Evolutionary conservation across 1,284 basidiomycete genomes (phyloP).

Genomic region (Thelephora terrestris): DNA sequence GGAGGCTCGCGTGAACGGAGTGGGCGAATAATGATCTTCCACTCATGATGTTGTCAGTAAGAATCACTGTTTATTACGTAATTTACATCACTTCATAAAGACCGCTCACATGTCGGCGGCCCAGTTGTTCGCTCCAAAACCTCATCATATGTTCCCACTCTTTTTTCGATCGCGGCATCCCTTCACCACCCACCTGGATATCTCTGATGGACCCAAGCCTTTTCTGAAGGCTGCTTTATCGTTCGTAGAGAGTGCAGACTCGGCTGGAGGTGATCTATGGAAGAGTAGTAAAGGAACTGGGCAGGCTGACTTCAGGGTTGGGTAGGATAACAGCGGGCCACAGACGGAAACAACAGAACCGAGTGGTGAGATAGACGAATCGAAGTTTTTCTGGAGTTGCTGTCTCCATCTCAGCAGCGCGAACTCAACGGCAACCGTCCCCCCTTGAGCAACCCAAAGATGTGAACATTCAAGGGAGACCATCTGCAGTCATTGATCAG

Average conservation of each 20-base stretch:
- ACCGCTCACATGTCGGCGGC: conserved; percentile 49
- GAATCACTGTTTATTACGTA: not conserved
- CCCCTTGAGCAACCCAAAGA: conserved; percentile 89
- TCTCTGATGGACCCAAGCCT: conserved; percentile 40
- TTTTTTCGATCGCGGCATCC: conserved; percentile 67
- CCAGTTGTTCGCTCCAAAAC: conserved; percentile 74
- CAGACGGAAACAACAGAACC: conserved; percentile 64
- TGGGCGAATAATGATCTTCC: conserved; percentile 24
- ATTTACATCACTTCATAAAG: conserved; percentile 66
- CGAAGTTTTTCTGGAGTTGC: conserved; percentile 14
- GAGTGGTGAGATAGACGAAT: conserved; percentile 22
- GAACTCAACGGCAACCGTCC: conserved; percentile 68
- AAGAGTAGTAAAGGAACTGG: conserved; percentile 58
- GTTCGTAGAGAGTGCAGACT: conserved; percentile 33
- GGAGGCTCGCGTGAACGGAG: conserved; percentile 10
- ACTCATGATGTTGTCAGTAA: not conserved
- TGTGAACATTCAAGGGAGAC: conserved; percentile 59
- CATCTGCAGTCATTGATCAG: conserved; percentile 56
- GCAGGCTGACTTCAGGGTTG: conserved; percentile 40
- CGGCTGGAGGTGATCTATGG: conserved; percentile 39
- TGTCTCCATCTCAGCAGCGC: conserved; percentile 41
- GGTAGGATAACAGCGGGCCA: conserved; percentile 69
- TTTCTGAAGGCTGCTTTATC: conserved; percentile 44
- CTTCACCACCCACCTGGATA: conserved; percentile 35
- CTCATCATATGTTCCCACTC: conserved; percentile 81